Evolutionary conservation across 192 early-diverging fungal species (phyloP), one percentile per base, ranked within the genome.

Genomic region (Gamsiella multidivaricata): DNA sequence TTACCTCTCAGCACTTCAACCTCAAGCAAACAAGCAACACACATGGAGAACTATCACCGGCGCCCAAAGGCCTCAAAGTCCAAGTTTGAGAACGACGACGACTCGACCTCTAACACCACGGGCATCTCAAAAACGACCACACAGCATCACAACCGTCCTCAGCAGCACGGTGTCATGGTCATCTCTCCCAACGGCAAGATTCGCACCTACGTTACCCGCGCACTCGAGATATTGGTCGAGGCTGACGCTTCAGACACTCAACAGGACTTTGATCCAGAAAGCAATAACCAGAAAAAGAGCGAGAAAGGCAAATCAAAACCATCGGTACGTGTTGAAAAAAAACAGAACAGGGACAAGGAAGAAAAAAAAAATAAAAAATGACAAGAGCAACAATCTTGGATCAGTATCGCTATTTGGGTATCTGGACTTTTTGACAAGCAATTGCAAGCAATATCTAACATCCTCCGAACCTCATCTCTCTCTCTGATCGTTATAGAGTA

Each of bases 11-110:
- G 39, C 31, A 25, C 31, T 50, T 31, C 43, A 50, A 32, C 28
- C 3, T 3, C 15, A 47, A 50, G 17, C 15, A 52, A 37, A 9
- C 6, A 23, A 41, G 25, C 10, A 45, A 17, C 20, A 33, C 22
- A 11, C 39, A 74, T 74, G 71, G 71, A 74, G 57, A 74, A 74
- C 55, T 74, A 74, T 51, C 63, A 74, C 26, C 63, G 56, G 7
- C 34, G 71, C 28, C 63, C 63, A 6, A 74, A 66, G 25, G 36
- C 63, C n/a, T 28, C 57, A 28, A 63, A 66, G 42, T 49, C 71
- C 11, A 74, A 74, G 56, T 74, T 74, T 43, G 71, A 73, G 18
- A 43, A 65, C 54, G 70, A 73, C n/a, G 29, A 47, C 36, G 45
- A 47, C 3, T 10, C 39, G 1, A 36, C 33, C 18, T 33, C 22